Evolutionary conservation across 1,139 yeast genomes (phyloP).

Genomic region (Zygoascus meyerae): DNA sequence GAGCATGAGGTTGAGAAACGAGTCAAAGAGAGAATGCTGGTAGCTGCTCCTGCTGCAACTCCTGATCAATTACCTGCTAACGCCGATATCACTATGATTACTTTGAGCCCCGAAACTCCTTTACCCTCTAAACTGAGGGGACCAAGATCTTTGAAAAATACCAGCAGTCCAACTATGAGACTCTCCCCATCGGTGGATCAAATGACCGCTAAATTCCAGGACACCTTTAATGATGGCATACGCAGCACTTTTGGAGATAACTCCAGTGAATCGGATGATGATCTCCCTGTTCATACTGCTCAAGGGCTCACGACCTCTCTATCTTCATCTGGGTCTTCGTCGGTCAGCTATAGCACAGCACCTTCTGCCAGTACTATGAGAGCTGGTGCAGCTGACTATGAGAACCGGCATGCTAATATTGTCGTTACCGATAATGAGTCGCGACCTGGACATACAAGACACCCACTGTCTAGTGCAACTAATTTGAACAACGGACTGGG

Average conservation of each 20-base stretch:
- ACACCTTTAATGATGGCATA: background rate
- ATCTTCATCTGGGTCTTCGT: slow-evolving; percentile 6
- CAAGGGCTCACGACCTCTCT: background rate
- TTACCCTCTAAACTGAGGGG: slow-evolving; percentile 21
- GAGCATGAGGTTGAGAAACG: slow-evolving; percentile 35
- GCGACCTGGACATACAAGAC: slow-evolving; percentile 12
- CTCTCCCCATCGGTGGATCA: slow-evolving; percentile 2
- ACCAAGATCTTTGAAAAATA: slow-evolving; percentile 23
- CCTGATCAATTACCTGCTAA: background rate
- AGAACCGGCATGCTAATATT: background rate
- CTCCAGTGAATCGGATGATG: background rate
- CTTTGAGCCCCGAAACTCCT: slow-evolving; percentile 15
- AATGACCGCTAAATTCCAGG: slow-evolving; percentile 1
- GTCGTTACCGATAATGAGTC: slow-evolving; percentile 19
- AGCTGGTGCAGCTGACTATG: background rate
- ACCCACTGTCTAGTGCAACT: slow-evolving; percentile 19
- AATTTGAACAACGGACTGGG: slow-evolving; percentile 11
- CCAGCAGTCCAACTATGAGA: slow-evolving; percentile 23
- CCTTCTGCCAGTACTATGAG: slow-evolving; percentile 7
- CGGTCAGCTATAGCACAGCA: slow-evolving; percentile 7
- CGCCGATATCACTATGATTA: slow-evolving; percentile 13
- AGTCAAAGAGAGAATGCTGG: slow-evolving; percentile 17
- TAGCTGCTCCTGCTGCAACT: slow-evolving; percentile 12
- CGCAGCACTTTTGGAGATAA: background rate
- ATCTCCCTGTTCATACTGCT: slow-evolving; percentile 2